Percentiles rank a stretch among this genome's conserved stretches.
phyloP scores from a whole-genome alignment of 805 yeast genomes.

The Wickerhamiella musiphila region DNA sequence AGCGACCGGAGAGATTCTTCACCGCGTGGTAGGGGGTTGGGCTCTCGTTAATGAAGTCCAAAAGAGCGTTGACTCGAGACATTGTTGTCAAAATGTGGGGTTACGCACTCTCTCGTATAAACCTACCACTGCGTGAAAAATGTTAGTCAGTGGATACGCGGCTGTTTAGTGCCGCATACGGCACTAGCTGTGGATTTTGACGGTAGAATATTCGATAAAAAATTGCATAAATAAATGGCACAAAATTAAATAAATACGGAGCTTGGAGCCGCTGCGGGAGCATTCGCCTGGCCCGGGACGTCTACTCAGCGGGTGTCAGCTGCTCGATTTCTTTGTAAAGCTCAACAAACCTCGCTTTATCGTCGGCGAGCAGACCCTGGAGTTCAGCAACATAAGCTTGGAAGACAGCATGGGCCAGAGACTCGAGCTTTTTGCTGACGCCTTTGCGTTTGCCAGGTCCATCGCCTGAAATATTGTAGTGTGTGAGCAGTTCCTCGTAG shows the following conservation, averaged over 20 bases:
- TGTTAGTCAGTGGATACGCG: too few relatives aligned
- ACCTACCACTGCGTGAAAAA: too few relatives aligned
- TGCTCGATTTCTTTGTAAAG: not conserved
- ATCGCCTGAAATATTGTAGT: not conserved
- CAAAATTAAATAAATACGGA: not conserved
- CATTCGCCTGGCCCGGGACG: too few relatives aligned
- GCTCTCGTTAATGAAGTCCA: slow-evolving; percentile 53
- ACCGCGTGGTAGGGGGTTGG: slow-evolving; percentile 96
- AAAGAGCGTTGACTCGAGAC: slow-evolving; percentile 1
- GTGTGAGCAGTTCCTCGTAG: not conserved
- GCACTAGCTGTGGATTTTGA: too few relatives aligned
- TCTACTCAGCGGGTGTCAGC: too few relatives aligned
- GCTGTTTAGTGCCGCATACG: too few relatives aligned
- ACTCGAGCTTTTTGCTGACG: not conserved
- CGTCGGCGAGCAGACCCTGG: not conserved
- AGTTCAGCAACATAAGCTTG: slow-evolving; percentile 1
- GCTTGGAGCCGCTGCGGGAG: too few relatives aligned
- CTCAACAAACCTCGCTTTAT: not conserved
- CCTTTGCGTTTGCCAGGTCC: slow-evolving; percentile 1
- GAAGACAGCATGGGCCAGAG: not conserved
- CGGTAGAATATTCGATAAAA: too few relatives aligned
- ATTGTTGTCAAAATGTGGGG: too few relatives aligned
- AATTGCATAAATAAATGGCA: too few relatives aligned
- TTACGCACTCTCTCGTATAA: too few relatives aligned
- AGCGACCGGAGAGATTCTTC: slow-evolving; percentile 36